Percentiles rank a stretch among this genome's conserved stretches.
Evolutionary conservation across 2,329 filamentous ascomycete species (phyloP).

Genomic region (Gaeumannomyces tritici): DNA sequence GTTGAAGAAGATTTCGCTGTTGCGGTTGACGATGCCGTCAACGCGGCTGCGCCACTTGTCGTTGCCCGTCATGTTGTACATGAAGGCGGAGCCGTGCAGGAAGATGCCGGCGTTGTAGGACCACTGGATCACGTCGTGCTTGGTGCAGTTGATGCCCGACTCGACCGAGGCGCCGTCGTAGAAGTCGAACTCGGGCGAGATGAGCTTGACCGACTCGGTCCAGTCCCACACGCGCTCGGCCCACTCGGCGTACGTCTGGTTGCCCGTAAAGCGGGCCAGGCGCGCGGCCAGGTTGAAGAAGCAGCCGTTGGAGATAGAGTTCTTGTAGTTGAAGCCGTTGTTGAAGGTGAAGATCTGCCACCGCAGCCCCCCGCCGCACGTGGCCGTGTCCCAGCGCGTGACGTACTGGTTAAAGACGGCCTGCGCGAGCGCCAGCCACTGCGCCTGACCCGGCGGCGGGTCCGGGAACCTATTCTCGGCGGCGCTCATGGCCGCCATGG

Average conservation of each 20-base stretch:
- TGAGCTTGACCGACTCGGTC: constrained; percentile 45
- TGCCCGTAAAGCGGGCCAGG: constrained; percentile 68
- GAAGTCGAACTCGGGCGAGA: constrained; percentile 44
- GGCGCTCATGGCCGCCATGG: constrained; percentile 69
- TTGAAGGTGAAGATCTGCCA: constrained; percentile 84
- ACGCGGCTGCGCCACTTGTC: constrained; percentile 47
- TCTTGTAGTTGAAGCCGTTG: constrained; percentile 60
- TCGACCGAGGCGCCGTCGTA: constrained; percentile 43
- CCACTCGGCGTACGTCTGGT: constrained; percentile 70
- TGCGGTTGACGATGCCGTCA: constrained; percentile 44
- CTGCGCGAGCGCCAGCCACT: constrained; percentile 71
- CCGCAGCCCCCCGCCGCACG: constrained; percentile 65
- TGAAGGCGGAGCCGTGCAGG: constrained; percentile 50
- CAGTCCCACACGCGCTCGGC: constrained; percentile 62
- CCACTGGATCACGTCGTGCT: constrained; percentile 52
- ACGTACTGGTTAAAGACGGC: constrained; percentile 74
- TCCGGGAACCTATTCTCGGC: constrained; percentile 69
- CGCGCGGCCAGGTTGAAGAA: constrained; percentile 63
- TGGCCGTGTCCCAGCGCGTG: constrained; percentile 54
- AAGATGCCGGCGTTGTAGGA: constrained; percentile 61
- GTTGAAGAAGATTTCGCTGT: constrained; percentile 46
- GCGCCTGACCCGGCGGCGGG: constrained; percentile 49
- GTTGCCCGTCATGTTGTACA: constrained; percentile 50
- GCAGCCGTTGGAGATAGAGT: constrained; percentile 58
- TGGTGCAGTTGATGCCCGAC: constrained; percentile 33